Conservation (phyloP, 2,329 filamentous ascomycete species). For the Diaporthe sp. region DNA sequence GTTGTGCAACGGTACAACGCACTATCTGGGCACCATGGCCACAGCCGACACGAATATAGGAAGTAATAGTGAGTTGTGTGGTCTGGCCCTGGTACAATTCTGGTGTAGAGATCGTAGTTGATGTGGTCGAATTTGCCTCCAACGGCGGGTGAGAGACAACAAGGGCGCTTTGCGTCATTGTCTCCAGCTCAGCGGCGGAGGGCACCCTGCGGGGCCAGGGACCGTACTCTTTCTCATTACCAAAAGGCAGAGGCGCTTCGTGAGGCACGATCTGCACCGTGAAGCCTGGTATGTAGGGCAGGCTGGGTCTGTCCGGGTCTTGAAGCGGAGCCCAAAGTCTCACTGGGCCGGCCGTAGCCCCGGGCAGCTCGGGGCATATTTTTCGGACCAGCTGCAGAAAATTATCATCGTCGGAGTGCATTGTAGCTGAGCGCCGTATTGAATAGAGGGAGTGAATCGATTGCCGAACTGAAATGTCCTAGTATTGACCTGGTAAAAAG, state of each 20-base stretch:
- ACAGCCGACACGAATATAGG: neutral
- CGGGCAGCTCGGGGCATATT: neutral
- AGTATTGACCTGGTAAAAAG: neutral
- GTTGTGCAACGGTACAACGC: neutral
- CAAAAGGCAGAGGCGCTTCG: neutral
- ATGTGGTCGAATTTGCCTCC: neutral
- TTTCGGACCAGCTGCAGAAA: neutral
- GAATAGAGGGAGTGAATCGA: neutral
- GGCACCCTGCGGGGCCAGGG: neutral
- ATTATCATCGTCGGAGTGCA: neutral
- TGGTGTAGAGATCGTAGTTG: neutral
- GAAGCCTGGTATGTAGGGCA: constrained; percentile 6
- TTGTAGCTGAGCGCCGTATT: neutral
- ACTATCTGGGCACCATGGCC: neutral
- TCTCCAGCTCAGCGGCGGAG: neutral
- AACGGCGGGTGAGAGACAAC: neutral
- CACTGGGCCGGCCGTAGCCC: neutral
- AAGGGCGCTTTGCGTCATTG: neutral
- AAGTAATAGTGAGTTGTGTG: neutral
- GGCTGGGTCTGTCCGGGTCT: neutral
- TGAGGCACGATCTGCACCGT: neutral
- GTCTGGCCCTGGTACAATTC: neutral
- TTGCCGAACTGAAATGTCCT: neutral
- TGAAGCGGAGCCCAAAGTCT: neutral
- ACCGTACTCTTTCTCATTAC: neutral